A percentile compares a stretch with the other conserved stretches of the same genome.
phyloP scores from a whole-genome alignment of 306 rosid genomes.

The Prunus padus region DNA sequence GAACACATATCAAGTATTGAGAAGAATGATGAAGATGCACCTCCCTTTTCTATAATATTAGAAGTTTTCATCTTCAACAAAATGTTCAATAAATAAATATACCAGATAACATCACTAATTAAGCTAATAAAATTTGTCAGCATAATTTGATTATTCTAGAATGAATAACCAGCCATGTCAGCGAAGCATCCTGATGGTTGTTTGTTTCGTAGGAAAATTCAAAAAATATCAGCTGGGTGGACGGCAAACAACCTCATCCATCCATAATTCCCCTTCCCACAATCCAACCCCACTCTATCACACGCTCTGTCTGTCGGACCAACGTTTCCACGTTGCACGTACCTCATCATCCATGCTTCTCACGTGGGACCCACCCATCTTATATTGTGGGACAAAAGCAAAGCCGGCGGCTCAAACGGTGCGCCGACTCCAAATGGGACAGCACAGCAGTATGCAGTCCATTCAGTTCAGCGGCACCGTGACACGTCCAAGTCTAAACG shows the following conservation, averaged over 20 bases:
- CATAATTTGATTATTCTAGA: neutral
- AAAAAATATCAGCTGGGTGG: neutral
- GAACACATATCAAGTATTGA: too few species aligned
- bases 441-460: neutral
- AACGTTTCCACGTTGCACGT: neutral
- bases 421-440: neutral
- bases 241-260: conserved; percentile 14
- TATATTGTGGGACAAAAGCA: too few species aligned
- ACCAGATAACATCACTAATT: neutral
- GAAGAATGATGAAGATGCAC: too few species aligned
- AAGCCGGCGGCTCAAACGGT: neutral
- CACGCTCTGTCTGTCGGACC: neutral
- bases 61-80: too few species aligned
- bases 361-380: neutral
- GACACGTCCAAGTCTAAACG: neutral
- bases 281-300: neutral
- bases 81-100: neutral
- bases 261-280: neutral
- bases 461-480: too few species aligned
- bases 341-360: neutral
- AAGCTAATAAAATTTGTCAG: neutral
- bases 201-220: neutral
- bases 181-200: neutral
- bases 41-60: too few species aligned
- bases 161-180: neutral